phyloP scores from a whole-genome alignment of 2,329 filamentous ascomycete species.

The Beauveria pseudobassiana region DNA sequence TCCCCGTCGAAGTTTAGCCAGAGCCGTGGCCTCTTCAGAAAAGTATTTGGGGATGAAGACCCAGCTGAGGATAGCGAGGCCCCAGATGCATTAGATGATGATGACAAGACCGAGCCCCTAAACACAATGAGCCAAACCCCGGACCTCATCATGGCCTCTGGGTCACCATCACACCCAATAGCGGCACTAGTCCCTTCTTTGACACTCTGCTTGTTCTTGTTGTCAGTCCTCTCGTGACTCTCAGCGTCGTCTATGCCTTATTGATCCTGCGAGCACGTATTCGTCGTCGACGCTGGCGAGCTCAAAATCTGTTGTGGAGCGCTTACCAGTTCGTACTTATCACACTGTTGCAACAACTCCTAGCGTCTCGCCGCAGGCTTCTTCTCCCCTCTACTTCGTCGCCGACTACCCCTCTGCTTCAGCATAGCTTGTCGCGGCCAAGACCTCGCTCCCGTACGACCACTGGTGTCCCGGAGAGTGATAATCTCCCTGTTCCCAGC shows the following conservation, averaged over 20 bases:
- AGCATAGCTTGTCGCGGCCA: conserved; percentile 44
- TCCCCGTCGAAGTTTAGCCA: conserved; percentile 15
- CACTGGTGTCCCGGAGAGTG: conserved; percentile 49
- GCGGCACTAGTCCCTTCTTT: conserved; percentile 85
- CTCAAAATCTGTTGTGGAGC: conserved; percentile 93
- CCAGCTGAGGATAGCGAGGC: not conserved
- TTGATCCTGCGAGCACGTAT: conserved; percentile 83
- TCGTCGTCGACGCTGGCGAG: conserved; percentile 82
- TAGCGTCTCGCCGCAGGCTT: conserved; percentile 43
- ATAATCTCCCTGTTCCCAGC: conserved; percentile 36
- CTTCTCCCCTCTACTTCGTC: conserved; percentile 61
- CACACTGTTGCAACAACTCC: conserved; percentile 68
- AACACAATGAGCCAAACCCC: conserved; percentile 16
- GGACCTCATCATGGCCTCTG: conserved; percentile 65
- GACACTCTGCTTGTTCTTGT: conserved; percentile 96
- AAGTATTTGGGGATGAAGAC: conserved; percentile 41
- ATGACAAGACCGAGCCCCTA: conserved; percentile 17
- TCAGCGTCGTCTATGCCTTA: conserved; percentile 87
- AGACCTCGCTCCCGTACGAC: conserved; percentile 60
- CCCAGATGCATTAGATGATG: conserved; percentile 18
- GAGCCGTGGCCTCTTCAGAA: conserved; percentile 34
- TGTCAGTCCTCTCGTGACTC: conserved; percentile 82
- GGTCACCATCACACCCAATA: conserved; percentile 93
- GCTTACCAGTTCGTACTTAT: conserved; percentile 90
- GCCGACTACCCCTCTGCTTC: conserved; percentile 73